phyloP scores from a whole-genome alignment of 2,329 filamentous ascomycete species.

The Stagonosporopsis chrysanthemi region DNA sequence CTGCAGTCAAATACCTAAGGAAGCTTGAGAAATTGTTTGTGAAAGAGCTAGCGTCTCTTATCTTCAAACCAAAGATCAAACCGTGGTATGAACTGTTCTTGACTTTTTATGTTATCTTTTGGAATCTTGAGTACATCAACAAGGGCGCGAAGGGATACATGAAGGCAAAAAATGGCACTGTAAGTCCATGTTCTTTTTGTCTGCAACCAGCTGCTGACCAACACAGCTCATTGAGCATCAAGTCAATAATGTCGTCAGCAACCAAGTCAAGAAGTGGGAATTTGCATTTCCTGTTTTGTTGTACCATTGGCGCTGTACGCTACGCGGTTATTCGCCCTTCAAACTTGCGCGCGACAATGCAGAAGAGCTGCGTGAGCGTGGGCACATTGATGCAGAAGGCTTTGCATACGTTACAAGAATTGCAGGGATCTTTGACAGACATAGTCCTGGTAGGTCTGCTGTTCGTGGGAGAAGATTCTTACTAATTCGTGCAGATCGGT shows the following conservation, averaged over 20 bases:
- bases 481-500: constrained; percentile 36
- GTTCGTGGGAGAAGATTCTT: background rate
- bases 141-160: constrained; percentile 45
- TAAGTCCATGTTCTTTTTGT: constrained; percentile 26
- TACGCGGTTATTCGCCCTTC: constrained; percentile 45
- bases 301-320: constrained; percentile 43
- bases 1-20: constrained; percentile 42
- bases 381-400: constrained; percentile 39
- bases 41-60: constrained; percentile 38
- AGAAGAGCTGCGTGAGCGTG: constrained; percentile 40
- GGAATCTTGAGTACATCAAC: constrained; percentile 49
- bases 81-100: constrained; percentile 50
- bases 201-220: constrained; percentile 20
- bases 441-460: constrained; percentile 33
- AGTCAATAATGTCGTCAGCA: constrained; percentile 44
- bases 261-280: constrained; percentile 48
- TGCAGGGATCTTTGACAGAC: constrained; percentile 35
- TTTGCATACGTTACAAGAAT: constrained; percentile 43
- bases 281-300: constrained; percentile 42
- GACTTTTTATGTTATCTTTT: constrained; percentile 46
- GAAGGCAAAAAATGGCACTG: constrained; percentile 45
- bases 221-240: constrained; percentile 40
- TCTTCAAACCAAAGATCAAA: constrained; percentile 46
- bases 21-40: constrained; percentile 41
- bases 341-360: constrained; percentile 47